Conservation (phyloP, 371 early-diverging fungal species). For the Nematocida parisii region DNA sequence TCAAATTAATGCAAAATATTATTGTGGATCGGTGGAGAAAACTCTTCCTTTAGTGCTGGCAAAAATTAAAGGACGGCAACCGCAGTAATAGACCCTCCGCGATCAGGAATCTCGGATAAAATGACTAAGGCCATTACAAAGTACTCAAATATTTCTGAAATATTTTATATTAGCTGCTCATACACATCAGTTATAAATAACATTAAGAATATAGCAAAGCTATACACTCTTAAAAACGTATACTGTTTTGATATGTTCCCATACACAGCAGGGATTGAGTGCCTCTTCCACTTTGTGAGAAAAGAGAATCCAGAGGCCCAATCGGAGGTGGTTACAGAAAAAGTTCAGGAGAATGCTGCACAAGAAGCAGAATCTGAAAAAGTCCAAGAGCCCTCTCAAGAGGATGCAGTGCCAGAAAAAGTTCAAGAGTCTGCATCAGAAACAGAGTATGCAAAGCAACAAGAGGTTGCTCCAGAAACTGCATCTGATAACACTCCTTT, state of each 20-base stretch:
- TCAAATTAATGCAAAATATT: conserved; percentile 65
- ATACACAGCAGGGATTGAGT: conserved; percentile 37
- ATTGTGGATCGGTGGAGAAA: conserved; percentile 71
- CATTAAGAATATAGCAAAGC: conserved; percentile 72
- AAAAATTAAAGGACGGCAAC: conserved; percentile 65
- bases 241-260: conserved; percentile 55
- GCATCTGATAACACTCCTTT: no score
- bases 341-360: no score
- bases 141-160: conserved; percentile 71
- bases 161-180: conserved; percentile 77
- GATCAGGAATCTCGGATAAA: conserved; percentile 64
- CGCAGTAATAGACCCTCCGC: conserved; percentile 77
- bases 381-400: no score
- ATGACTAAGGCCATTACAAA: conserved; percentile 74
- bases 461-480: no score
- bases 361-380: no score
- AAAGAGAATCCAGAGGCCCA: neutral
- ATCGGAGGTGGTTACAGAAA: no score
- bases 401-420: no score
- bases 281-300: conserved; percentile 48
- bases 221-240: conserved; percentile 17
- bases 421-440: no score
- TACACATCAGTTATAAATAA: conserved; percentile 73
- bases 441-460: no score
- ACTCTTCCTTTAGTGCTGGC: conserved; percentile 58